phyloP scores from a whole-genome alignment of 2,329 filamentous ascomycete species.

The Aphanocladium album region DNA sequence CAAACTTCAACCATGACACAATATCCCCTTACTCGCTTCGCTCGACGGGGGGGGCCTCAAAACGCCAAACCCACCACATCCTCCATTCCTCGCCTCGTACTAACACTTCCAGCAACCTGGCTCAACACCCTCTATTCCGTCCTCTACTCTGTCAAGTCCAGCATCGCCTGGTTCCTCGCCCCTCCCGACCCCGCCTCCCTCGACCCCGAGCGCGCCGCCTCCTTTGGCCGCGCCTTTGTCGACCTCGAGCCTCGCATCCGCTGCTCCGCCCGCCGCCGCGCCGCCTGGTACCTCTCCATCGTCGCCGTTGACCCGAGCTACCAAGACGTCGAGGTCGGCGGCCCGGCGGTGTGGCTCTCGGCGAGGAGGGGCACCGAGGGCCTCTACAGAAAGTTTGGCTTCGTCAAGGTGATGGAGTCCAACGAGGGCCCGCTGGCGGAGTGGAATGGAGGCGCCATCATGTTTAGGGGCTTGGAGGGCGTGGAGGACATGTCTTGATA shows the following conservation, averaged over 20 bases:
- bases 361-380: constrained; percentile 26
- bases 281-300: constrained; percentile 32
- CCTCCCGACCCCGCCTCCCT: constrained; percentile 20
- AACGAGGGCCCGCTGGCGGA: constrained; percentile 31
- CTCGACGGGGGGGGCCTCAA: no score
- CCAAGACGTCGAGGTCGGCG: constrained; percentile 29
- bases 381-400: constrained; percentile 30
- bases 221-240: constrained; percentile 24
- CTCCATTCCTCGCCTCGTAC: no score
- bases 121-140: constrained; percentile 22
- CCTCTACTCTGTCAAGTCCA: constrained; percentile 19
- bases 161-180: constrained; percentile 22
- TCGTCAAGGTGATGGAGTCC: constrained; percentile 28
- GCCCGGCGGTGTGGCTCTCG: constrained; percentile 27
- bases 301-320: constrained; percentile 26
- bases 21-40: background rate
- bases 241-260: constrained; percentile 23
- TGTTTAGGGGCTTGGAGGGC: constrained; percentile 27
- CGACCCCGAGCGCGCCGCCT: constrained; percentile 17
- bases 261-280: constrained; percentile 23
- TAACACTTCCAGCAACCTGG: constrained; percentile 25
- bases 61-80: no score
- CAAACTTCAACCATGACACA: background rate
- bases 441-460: constrained; percentile 33
- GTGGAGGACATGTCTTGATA: constrained; percentile 14